Evolutionary conservation across 352 stramenopile species (phyloP).

Genomic region (Phytophthora fragariae): DNA sequence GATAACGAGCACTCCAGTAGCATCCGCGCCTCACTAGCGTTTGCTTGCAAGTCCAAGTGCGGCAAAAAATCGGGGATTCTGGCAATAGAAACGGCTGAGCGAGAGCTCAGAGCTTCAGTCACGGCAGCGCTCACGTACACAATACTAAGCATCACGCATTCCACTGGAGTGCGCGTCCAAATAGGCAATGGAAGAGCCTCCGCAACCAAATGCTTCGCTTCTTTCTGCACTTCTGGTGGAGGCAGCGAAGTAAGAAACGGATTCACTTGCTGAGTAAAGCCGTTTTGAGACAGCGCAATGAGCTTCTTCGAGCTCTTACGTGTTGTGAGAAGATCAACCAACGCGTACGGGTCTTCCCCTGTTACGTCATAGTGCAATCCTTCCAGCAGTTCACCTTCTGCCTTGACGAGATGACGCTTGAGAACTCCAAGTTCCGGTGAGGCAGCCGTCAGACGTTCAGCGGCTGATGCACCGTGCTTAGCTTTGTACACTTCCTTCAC

Average conservation of each 20-base stretch:
- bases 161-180: conserved; percentile 66
- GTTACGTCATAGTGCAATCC: conserved; percentile 80
- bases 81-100: background rate
- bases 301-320: conserved; percentile 57
- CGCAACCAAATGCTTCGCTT: conserved; percentile 71
- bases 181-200: conserved; percentile 64
- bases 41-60: conserved; percentile 46
- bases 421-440: conserved; percentile 64
- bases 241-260: conserved; percentile 35
- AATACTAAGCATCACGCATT: conserved; percentile 75
- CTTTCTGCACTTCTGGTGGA: conserved; percentile 63
- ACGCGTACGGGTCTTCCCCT: conserved; percentile 68
- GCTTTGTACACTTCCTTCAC: conserved; percentile 77
- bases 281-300: conserved; percentile 20
- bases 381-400: conserved; percentile 73
- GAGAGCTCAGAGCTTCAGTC: conserved; percentile 41
- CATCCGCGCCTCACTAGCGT: conserved; percentile 53
- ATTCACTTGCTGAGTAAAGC: conserved; percentile 13
- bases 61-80: conserved; percentile 59
- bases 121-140: conserved; percentile 75
- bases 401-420: conserved; percentile 65
- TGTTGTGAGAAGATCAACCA: conserved; percentile 75
- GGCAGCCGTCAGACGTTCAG: conserved; percentile 29
- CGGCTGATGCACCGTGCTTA: conserved; percentile 45
- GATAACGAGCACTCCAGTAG: conserved; percentile 67